A percentile compares a stretch with the other conserved stretches of the same genome.
These are phyloP conservation scores for Ascochyta pisi DNA, from an alignment of 2,329 filamentous ascomycete genomes.

Conservation along the genomic window DNA sequence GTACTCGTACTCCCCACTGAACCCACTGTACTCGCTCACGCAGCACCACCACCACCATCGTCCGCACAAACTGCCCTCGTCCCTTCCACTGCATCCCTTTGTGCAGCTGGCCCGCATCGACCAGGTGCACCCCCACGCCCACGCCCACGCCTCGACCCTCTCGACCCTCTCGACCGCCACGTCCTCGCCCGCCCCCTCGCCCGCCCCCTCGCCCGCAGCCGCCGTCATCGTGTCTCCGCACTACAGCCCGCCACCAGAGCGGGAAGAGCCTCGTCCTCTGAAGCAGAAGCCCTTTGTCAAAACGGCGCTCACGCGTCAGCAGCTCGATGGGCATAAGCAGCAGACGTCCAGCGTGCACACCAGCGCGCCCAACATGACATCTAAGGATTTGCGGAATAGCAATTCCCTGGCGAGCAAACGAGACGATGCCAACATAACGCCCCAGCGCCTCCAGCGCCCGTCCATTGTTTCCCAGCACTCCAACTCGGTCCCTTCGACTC, in stretches of 20 bases:
- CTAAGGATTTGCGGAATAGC: conserved; percentile 31
- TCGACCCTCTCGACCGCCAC: conserved; percentile 18
- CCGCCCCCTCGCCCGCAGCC: conserved; percentile 30
- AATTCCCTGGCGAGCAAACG: conserved; percentile 38
- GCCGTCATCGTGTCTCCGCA: conserved; percentile 51
- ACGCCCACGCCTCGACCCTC: too few species aligned
- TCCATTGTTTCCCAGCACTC: conserved; percentile 71
- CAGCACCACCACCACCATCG: conserved; percentile 20
- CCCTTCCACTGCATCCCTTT: conserved; percentile 36
- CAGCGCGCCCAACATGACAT: conserved; percentile 50
- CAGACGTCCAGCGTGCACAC: conserved; percentile 40
- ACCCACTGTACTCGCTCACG: conserved; percentile 21
- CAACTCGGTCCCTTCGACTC: conserved; percentile 91
- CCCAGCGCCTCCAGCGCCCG: conserved; percentile 50
- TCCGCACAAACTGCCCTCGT: conserved; percentile 20
- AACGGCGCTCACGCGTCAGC: conserved; percentile 37
- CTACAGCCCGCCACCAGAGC: conserved; percentile 43
- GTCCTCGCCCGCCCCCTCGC: conserved; percentile 23
- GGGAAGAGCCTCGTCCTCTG: conserved; percentile 39
- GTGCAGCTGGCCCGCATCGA: conserved; percentile 40
- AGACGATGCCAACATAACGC: conserved; percentile 26
- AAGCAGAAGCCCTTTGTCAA: conserved; percentile 41
- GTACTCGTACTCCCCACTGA: conserved; percentile 21
- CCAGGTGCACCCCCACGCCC: conserved; percentile 29
- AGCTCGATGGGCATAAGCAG: conserved; percentile 49